These are phyloP conservation scores for Fusarium nodosum DNA, from an alignment of 2,329 filamentous ascomycete genomes.

Conservation along the genomic window DNA sequence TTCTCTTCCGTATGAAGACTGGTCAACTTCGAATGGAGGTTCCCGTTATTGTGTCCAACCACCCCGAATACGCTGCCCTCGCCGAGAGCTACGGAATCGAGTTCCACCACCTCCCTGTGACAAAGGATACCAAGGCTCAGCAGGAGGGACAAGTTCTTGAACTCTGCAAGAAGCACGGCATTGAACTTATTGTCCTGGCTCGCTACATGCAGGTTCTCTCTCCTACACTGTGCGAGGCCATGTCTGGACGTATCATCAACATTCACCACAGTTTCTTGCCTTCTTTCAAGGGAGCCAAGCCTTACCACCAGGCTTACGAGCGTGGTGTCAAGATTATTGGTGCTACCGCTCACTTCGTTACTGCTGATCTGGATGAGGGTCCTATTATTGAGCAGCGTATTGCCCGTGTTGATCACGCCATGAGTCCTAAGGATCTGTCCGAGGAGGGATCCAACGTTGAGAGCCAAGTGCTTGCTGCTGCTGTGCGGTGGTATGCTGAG, in stretches of 20 bases:
- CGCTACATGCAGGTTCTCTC: constrained; percentile 91
- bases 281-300: constrained; percentile 88
- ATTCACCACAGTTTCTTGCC: constrained; percentile 92
- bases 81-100: constrained; percentile 81
- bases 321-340: constrained; percentile 91
- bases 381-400: constrained; percentile 91
- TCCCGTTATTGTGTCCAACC: constrained; percentile 85
- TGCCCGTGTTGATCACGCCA: constrained; percentile 79
- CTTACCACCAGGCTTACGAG: constrained; percentile 89
- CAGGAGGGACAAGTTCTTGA: constrained; percentile 81
- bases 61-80: constrained; percentile 77
- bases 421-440: constrained; percentile 81
- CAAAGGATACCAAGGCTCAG: constrained; percentile 79
- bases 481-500: constrained; percentile 88
- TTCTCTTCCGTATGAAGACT: constrained; percentile 82
- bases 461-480: constrained; percentile 83
- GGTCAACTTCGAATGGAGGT: constrained; percentile 81
- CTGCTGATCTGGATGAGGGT: constrained; percentile 85
- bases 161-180: constrained; percentile 74
- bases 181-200: constrained; percentile 85
- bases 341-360: constrained; percentile 88
- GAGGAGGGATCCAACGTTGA: constrained; percentile 87
- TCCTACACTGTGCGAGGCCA: constrained; percentile 78
- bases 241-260: constrained; percentile 91
- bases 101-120: constrained; percentile 86